Percentiles rank a stretch among this genome's conserved stretches.
These are phyloP conservation scores for Solanum dulcamara DNA, from an alignment of 257 asterid genomes.

Conservation along the genomic window DNA sequence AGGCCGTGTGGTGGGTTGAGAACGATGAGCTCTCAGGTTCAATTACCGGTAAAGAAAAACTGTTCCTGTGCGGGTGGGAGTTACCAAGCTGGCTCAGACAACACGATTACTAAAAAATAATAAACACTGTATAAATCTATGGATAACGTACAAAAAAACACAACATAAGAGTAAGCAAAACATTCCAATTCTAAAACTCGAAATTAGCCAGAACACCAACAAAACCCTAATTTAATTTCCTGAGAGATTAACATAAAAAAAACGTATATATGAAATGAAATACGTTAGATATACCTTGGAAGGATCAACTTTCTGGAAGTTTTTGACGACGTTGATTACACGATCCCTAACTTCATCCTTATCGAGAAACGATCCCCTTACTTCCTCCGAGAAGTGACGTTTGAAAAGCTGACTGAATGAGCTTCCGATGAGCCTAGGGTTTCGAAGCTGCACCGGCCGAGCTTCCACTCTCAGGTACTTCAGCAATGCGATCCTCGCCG, in stretches of 20 bases:
- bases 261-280: background rate
- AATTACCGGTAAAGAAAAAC: background rate
- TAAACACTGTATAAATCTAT: background rate
- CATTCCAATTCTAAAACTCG: background rate
- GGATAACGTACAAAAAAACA: background rate
- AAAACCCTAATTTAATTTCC: background rate
- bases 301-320: background rate
- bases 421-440: background rate
- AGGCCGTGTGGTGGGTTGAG: background rate
- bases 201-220: background rate
- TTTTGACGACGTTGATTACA: background rate
- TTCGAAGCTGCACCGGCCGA: background rate
- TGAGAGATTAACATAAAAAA: background rate
- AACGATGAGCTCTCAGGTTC: background rate
- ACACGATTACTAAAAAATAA: background rate
- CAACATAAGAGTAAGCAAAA: too few relatives aligned
- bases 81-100: background rate
- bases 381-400: background rate
- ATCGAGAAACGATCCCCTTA: background rate
- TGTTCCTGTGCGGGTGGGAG: background rate
- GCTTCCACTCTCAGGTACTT: background rate
- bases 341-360: constrained; percentile 3
- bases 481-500: background rate
- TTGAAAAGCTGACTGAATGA: background rate
- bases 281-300: background rate